Base-by-base conservation (phyloP, 345 rosid genomes). In the Citrus unshiu region DNA sequence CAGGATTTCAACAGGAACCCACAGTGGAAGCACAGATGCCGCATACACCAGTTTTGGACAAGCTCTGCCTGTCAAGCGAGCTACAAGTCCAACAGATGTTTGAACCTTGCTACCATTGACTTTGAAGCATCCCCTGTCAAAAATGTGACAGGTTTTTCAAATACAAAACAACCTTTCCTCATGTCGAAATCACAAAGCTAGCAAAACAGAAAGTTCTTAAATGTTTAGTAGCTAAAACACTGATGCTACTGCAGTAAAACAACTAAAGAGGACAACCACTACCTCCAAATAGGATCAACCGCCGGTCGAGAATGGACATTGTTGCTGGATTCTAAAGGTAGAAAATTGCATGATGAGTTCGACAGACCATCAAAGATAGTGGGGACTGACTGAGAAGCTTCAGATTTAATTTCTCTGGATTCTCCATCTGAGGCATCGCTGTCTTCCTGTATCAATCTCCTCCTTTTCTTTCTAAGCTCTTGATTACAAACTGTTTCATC, bases 271-370 rank as follows among this genome's bases (percentile, higher is more conserved):
- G 9, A 19, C 13, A 76, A 58, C 35, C 49, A 39, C 3, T 67
- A 77, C 84, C 56, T 77, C 74, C 78, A 81, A 24, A 77, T 81
- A 43, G 80, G 80, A 73, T 72, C 65, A 24, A 27, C 27, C 1
- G 9, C 27, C 32, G 66, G 60, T 32, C 34, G 68, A 57, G 80
- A 72, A 67, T 12, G 34, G 34, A 29, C 49, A 81, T 40, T 25
- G n/a, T n/a, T 22, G 16, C 43, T 14, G 27, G 61, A 24, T 54
- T 81, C 76, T 29, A 43, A 68, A 21, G 30, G 24, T 46, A 58
- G 30, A 14, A 70, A 4, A 6, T 40, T 12, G 37, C 60, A 14
- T 8, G 62, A 30, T 46, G 34, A 21, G 14, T n/a, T 29, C 58
- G 13, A 32, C 13, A 59, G 64, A 54, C 29, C 30, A 70, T 46